Percentiles rank a stretch among this genome's conserved stretches.
These are phyloP conservation scores for Kurtzmaniella cleridarum DNA, from an alignment of 805 yeast species.

Conservation along the genomic window DNA sequence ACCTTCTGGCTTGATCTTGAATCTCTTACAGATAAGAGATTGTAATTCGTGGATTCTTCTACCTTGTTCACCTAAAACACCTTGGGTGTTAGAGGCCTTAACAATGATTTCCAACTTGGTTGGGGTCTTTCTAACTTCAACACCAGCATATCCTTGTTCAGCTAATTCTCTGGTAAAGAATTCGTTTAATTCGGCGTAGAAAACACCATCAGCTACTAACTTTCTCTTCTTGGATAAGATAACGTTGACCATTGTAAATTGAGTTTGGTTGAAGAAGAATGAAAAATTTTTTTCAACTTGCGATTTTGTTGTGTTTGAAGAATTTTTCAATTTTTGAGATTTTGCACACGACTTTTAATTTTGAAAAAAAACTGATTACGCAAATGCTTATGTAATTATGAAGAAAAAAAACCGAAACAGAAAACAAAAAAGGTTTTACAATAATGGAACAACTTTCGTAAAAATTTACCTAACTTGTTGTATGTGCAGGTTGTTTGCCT, in stretches of 20 bases:
- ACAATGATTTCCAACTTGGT: constrained; percentile 96
- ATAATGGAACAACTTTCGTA: too few relatives aligned
- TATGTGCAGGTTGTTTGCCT: too few relatives aligned
- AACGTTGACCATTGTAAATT: constrained; percentile 26
- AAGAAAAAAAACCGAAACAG: too few relatives aligned
- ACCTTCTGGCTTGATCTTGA: constrained; percentile 90
- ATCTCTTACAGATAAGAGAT: constrained; percentile 96
- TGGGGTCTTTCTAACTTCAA: constrained; percentile 98
- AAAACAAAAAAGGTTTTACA: too few relatives aligned
- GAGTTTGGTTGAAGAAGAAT: constrained; percentile 2
- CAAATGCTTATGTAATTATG: not conserved
- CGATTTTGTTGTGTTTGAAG: not conserved
- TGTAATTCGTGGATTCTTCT: constrained; percentile 99
- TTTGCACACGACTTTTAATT: not conserved
- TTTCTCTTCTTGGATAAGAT: constrained; percentile 94
- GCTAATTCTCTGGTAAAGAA: constrained; percentile 99
- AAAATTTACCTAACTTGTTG: too few relatives aligned
- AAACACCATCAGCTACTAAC: constrained; percentile 99
- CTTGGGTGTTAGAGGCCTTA: constrained; percentile 98
- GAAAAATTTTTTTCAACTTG: not conserved
- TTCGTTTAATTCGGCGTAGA: constrained; percentile 99
- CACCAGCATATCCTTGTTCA: constrained; percentile 99
- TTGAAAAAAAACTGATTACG: not conserved
- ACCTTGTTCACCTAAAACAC: constrained; percentile 99
- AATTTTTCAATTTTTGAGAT: not conserved